Conservation (phyloP, 2,329 filamentous ascomycete species). For the Pseudocercospora crystallina region DNA sequence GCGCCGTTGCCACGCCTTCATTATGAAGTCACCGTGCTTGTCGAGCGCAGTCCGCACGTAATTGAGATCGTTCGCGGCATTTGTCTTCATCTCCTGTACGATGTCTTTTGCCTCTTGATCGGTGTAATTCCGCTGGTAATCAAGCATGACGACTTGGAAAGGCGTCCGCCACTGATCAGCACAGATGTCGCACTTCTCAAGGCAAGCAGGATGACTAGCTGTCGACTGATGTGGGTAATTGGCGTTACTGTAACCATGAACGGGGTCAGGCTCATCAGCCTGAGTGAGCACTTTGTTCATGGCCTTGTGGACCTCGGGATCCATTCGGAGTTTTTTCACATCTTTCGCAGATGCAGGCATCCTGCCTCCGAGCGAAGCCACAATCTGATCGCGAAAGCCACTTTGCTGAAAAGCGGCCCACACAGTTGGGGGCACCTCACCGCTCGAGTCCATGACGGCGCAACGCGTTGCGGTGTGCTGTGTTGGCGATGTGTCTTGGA, state of each 20-base stretch:
- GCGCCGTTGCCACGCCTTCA: slow-evolving; percentile 13
- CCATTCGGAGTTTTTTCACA: neutral
- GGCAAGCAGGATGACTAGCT: slow-evolving; percentile 1
- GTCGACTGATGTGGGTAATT: neutral
- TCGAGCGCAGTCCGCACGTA: neutral
- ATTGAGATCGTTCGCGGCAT: neutral
- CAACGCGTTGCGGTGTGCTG: too few relatives aligned
- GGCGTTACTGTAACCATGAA: slow-evolving; percentile 1
- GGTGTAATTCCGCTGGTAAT: neutral
- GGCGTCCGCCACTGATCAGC: neutral
- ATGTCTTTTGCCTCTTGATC: neutral
- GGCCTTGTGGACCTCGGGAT: neutral
- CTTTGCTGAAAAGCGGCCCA: neutral
- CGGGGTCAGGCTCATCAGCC: neutral
- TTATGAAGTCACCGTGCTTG: slow-evolving; percentile 9
- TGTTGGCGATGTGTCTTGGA: too few relatives aligned
- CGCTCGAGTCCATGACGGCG: too few relatives aligned
- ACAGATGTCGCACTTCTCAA: neutral
- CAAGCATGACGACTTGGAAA: neutral
- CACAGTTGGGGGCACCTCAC: too few relatives aligned
- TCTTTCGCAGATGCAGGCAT: neutral
- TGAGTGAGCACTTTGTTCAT: neutral
- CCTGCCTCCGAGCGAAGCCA: neutral
- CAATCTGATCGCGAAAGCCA: neutral
- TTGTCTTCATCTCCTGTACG: neutral